phyloP scores from a whole-genome alignment of 768 basidiomycete species.

The Dentipellis fragilis region DNA sequence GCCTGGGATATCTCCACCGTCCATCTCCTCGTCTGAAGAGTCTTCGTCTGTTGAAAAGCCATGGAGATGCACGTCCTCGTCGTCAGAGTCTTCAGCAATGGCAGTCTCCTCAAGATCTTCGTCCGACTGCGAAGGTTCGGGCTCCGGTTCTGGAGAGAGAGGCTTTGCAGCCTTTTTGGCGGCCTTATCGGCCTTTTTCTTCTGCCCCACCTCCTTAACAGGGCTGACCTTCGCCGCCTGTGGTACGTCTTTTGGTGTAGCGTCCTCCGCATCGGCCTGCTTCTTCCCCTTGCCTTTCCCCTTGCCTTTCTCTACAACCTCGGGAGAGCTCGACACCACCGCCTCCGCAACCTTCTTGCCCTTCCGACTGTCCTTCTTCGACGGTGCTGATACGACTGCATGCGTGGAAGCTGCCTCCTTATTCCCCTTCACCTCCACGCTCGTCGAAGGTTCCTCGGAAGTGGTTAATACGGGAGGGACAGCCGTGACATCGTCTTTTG shows the following conservation, averaged over 20 bases:
- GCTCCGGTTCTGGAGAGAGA: neutral
- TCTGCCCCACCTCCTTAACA: neutral
- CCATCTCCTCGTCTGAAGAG: constrained; percentile 71
- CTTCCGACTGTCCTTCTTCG: no score
- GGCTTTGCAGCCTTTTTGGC: constrained; percentile 6
- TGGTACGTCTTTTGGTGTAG: neutral
- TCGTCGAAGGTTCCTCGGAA: no score
- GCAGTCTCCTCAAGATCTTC: constrained; percentile 20
- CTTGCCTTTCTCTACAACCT: no score
- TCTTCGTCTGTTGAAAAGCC: constrained; percentile 72
- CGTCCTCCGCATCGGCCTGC: neutral
- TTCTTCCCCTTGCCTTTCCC: neutral
- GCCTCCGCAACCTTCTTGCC: no score
- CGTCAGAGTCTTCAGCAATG: neutral
- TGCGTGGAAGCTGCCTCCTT: no score
- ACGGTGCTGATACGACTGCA: no score
- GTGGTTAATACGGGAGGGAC: neutral
- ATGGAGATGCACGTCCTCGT: constrained; percentile 39
- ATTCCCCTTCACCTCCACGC: no score
- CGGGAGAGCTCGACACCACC: no score
- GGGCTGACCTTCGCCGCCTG: neutral
- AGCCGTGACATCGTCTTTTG: neutral
- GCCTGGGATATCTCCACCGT: constrained; percentile 38
- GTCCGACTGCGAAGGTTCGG: neutral
- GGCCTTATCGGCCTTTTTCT: neutral